Evolutionary conservation across 2,329 filamentous ascomycete genomes (phyloP).

Genomic region (Epichloe hybrida): DNA sequence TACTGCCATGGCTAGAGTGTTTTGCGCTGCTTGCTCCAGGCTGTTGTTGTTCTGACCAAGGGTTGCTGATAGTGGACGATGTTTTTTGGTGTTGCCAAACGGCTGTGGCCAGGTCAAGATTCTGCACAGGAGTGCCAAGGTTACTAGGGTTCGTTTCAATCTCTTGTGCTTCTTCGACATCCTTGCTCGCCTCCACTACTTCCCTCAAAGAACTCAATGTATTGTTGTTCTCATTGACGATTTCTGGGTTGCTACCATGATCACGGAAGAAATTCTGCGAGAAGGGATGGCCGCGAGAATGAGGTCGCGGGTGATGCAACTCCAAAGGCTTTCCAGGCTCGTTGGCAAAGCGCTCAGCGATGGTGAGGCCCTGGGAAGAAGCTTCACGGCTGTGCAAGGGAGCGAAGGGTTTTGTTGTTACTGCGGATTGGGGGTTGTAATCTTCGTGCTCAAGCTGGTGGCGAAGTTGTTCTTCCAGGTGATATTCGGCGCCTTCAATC

Average conservation of each 20-base stretch:
- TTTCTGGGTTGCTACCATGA: slow-evolving; percentile 31
- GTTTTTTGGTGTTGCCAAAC: slow-evolving; percentile 40
- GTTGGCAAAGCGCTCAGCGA: slow-evolving; percentile 37
- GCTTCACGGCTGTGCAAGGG: slow-evolving; percentile 27
- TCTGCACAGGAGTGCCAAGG: slow-evolving; percentile 47
- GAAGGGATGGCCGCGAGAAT: slow-evolving; percentile 58
- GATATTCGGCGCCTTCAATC: slow-evolving; percentile 75
- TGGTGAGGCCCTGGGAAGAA: slow-evolving; percentile 37
- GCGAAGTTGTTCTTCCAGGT: slow-evolving; percentile 66
- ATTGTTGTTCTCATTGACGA: slow-evolving; percentile 24
- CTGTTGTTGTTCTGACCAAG: slow-evolving; percentile 44
- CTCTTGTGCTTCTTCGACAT: slow-evolving; percentile 44
- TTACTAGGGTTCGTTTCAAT: slow-evolving; percentile 64
- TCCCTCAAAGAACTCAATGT: slow-evolving; percentile 28
- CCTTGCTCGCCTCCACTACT: slow-evolving; percentile 24
- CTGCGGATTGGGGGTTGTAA: slow-evolving; percentile 46
- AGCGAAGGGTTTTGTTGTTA: slow-evolving; percentile 12
- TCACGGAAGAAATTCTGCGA: slow-evolving; percentile 53
- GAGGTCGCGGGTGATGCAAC: slow-evolving; percentile 60
- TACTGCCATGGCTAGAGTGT: slow-evolving; percentile 46
- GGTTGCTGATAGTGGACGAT: slow-evolving; percentile 46
- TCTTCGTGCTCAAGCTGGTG: slow-evolving; percentile 69
- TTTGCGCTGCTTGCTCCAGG: slow-evolving; percentile 24
- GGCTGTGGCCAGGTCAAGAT: slow-evolving; percentile 30
- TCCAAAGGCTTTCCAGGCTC: slow-evolving; percentile 41